phyloP scores from a whole-genome alignment of 257 asterid genomes.

The Primulina eburnea region DNA sequence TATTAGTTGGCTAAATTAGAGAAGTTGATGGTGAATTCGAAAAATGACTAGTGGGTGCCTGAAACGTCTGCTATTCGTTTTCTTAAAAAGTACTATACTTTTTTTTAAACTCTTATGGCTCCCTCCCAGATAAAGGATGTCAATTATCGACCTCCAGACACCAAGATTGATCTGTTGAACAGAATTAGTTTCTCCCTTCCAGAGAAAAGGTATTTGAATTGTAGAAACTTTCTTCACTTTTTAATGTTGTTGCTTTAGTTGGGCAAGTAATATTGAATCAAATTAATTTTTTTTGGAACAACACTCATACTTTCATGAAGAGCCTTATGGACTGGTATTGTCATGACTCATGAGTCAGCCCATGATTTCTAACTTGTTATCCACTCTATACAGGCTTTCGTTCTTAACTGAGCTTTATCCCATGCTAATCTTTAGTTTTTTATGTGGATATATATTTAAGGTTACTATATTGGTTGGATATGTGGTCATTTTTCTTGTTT shows the following conservation, averaged over 20 bases:
- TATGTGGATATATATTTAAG: conserved; percentile 1
- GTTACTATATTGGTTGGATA: conserved; percentile 2
- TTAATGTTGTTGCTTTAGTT: conserved; percentile 5
- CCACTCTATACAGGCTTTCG: conserved; percentile 10
- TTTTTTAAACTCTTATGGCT: too few species aligned
- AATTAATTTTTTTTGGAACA: conserved; percentile 13
- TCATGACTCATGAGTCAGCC: conserved; percentile 3
- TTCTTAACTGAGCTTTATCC: conserved; percentile 4
- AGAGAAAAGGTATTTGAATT: conserved; percentile 56
- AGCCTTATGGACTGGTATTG: conserved; percentile 4
- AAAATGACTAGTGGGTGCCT: too few species aligned
- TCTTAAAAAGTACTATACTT: too few species aligned
- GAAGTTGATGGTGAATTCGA: too few species aligned
- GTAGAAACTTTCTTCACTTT: conserved; percentile 10
- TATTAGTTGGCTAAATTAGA: too few species aligned
- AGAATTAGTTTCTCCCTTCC: conserved; percentile 66
- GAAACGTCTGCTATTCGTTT: too few species aligned
- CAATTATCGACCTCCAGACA: conserved; percentile 81
- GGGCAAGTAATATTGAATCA: conserved; percentile 24
- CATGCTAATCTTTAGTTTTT: not conserved
- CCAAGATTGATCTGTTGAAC: conserved; percentile 65
- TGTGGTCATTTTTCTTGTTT: not conserved
- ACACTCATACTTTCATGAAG: conserved; percentile 10
- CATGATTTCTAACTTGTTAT: not conserved
- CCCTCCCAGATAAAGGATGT: conserved; percentile 56